A percentile compares a stretch with the other conserved stretches of the same genome.
Conservation (phyloP, 129 eudicot species). For the Chrysanthemum seticuspe region DNA sequence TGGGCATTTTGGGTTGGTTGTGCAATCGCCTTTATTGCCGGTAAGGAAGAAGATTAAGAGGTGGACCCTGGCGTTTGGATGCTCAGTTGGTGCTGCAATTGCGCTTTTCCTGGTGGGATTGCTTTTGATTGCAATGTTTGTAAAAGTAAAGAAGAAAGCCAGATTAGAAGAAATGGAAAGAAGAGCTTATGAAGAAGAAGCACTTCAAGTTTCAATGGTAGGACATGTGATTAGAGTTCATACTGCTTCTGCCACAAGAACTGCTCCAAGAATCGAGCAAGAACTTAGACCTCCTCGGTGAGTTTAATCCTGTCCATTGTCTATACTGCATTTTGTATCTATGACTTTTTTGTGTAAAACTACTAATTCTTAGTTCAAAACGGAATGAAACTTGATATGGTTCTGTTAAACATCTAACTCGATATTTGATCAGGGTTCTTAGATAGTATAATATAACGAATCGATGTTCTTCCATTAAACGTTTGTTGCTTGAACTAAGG, state of each 20-base stretch:
- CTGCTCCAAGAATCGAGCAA: conserved; percentile 77
- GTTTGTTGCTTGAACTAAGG: neutral
- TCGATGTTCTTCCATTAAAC: neutral
- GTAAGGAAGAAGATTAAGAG: conserved; percentile 44
- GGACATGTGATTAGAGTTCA: conserved; percentile 81
- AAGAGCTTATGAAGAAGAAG: conserved; percentile 97
- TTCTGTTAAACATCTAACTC: neutral
- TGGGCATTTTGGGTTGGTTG: conserved; percentile 86
- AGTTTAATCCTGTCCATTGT: conserved; percentile 19
- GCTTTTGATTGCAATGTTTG: conserved; percentile 75
- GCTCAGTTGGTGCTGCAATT: conserved; percentile 71
- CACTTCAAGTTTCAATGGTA: conserved; percentile 92
- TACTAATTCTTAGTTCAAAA: conserved; percentile 8
- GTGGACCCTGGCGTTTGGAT: conserved; percentile 77
- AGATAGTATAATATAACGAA: neutral
- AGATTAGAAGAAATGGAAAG: conserved; percentile 86
- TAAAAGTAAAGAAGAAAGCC: conserved; percentile 77
- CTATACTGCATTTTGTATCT: conserved; percentile 24
- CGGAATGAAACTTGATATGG: neutral
- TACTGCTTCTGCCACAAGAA: conserved; percentile 70
- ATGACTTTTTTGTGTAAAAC: conserved; percentile 10
- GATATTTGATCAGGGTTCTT: too few species aligned
- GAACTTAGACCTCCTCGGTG: conserved; percentile 48
- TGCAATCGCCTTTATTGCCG: conserved; percentile 61
- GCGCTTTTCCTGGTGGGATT: conserved; percentile 63